Percentiles rank a stretch among this genome's conserved stretches.
phyloP scores from a whole-genome alignment of 169 alveolate species.

The Perkinsus marinus region DNA sequence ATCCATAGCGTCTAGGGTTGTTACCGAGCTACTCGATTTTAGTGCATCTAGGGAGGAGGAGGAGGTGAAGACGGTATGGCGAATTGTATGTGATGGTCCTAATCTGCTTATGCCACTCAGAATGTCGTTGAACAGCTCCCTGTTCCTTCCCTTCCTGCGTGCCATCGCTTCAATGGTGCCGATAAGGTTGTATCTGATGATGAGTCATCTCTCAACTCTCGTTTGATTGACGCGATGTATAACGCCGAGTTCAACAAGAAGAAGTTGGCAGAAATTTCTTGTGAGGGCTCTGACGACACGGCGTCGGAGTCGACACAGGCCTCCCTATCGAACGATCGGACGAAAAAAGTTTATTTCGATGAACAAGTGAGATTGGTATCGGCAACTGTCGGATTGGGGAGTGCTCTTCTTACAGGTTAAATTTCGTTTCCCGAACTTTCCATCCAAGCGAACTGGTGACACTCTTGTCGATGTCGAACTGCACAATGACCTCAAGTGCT shows the following conservation, averaged over 20 bases:
- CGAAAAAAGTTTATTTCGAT: neutral
- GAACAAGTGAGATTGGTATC: neutral
- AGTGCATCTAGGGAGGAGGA: too few relatives aligned
- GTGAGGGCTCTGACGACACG: neutral
- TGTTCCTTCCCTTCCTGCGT: neutral
- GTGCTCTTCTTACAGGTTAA: neutral
- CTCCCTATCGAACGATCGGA: neutral
- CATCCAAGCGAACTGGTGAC: neutral
- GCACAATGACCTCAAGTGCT: neutral
- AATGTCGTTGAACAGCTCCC: neutral
- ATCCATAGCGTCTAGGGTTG: too few relatives aligned
- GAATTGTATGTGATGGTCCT: neutral
- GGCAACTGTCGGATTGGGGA: neutral
- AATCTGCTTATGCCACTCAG: too few relatives aligned
- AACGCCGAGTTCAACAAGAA: neutral
- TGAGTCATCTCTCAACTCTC: neutral
- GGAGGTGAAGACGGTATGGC: too few relatives aligned
- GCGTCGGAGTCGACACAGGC: too few relatives aligned
- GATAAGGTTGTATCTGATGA: neutral
- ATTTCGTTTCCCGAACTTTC: neutral
- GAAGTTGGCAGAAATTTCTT: neutral
- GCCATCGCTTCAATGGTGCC: neutral
- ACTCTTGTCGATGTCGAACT: neutral
- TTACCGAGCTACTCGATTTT: too few relatives aligned
- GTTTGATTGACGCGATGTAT: neutral